Conservation (phyloP, 176 grass and related monocot species). For the Eleusine indica region DNA sequence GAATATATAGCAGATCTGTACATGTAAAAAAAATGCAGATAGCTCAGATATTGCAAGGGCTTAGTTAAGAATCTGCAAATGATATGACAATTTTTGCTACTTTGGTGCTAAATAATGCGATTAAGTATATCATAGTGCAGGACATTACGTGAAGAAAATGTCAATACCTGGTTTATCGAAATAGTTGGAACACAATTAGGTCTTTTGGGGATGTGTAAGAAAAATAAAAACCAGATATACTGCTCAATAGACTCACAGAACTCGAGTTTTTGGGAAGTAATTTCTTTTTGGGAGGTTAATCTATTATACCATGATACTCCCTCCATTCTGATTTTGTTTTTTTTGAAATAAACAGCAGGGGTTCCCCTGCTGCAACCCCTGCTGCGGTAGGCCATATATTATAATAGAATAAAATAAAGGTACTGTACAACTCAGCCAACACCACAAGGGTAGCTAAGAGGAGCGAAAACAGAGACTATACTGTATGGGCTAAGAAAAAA, state of each 20-base stretch:
- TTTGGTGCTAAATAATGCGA: neutral
- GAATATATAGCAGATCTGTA: conserved; percentile 97
- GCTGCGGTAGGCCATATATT: too few species aligned
- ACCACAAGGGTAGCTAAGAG: too few species aligned
- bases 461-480: too few species aligned
- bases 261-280: neutral
- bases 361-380: too few species aligned
- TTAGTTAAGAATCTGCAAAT: conserved; percentile 12
- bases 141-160: neutral
- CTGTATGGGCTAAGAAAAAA: too few species aligned
- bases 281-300: neutral
- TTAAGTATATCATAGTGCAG: neutral
- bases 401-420: too few species aligned
- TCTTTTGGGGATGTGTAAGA: neutral
- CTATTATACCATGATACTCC: neutral
- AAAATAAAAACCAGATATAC: conserved; percentile 18
- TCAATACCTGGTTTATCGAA: neutral
- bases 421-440: too few species aligned
- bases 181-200: neutral
- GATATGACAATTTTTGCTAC: conserved; percentile 17
- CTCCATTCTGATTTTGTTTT: too few species aligned
- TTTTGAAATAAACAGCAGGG: too few species aligned
- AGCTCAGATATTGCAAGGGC: conserved; percentile 40
- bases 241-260: neutral
- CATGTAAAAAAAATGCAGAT: conserved; percentile 25